Base-by-base conservation (phyloP, 2,329 filamentous ascomycete species). In the Aspergillus aculeatinus region DNA sequence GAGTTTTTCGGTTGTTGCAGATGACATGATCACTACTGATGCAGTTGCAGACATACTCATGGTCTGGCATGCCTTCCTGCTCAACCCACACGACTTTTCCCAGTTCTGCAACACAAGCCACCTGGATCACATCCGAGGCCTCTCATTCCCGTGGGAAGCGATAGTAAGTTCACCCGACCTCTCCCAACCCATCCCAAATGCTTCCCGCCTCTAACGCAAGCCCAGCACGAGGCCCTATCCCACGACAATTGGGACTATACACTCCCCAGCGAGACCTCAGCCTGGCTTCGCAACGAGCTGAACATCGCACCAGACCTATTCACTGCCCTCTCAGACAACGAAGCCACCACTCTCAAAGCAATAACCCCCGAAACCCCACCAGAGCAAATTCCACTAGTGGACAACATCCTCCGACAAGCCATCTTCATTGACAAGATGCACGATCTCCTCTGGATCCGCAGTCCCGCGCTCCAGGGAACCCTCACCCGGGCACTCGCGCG, bases 381-480 rank as follows among this genome's bases (percentile, higher is more conserved):
- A 5, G 29, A 56, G 10, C 58, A 60, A 25, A 48, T 23, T 14
- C 25, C 59, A 19, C 70, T 80, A 0, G 67, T 76, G 27, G 73
- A 75, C 1, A 74, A 77, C 5, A 77, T 80, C 2, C 73, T 79
- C 50, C 72, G 78, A 6, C 78, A 80, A 57, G 72, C 72, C 1
- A 69, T 68, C 2, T 81, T 80, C 59, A 70, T 78, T 23, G 70
- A 77, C 49, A 80, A 94, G 77, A 94, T 94, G 90, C 81, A 85
- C 64, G 82, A 83, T 64, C 85, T 93, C 42, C 89, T 92, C 73
- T 95, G 90, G 91, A 78, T 93, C 1, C 89, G 91, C 71, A 89
- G 87, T 19, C 89, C 89, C 0, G 81, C 86, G 0, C 82, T 87
- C 0, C 76, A 76, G 3, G 77, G 82, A 0, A 92, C 89, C 0